Base-by-base conservation (phyloP, 2,329 filamentous ascomycete species). In the Alternaria gansuensis region DNA sequence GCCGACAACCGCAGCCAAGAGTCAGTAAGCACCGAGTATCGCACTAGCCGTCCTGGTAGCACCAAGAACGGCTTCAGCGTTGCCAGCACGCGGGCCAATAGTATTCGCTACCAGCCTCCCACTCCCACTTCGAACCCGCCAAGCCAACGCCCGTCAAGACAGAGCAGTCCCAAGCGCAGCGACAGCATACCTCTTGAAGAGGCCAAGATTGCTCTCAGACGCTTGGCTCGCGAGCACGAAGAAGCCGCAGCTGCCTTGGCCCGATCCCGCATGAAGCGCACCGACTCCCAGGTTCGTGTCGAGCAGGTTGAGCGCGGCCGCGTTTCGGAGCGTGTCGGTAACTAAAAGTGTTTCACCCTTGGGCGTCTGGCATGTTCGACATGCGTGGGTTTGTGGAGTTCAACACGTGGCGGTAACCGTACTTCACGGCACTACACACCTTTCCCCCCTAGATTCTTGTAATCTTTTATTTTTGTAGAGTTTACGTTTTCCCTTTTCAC, bases 111-210 rank as follows among this genome's bases (percentile, higher is more conserved):
- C 46, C 59, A 63, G 10, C 48, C 66, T 5, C 70, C 69, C 1
- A 62, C 57, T 23, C 62, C 73, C 2, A 63, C 64, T 0, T 72
- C 68, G 0, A 61, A 60, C 4, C 59, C 68, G 0, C 51, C 59
- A 6, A 73, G 69, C 23, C 67, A 70, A 50, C 64, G 63, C 3
- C 69, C 65, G n/a, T 71, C 68, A 4, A 51, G 73, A 5, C 66
- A 69, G 11, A 67, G 50, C 28, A 75, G 73, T 52, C 70, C 68
- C 10, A 68, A 56, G 60, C 67, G 71, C 34, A 75, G 71, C 51
- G 64, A 71, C 17, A 67, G 70, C 50, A 56, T 75, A 26, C 67
- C 69, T n/a, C 65, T 74, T 10, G 70, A 73, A 44, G 72, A 74
- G 36, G 72, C 70, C 14, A 72, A 69, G 39, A 61, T 64, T 3